phyloP scores from a whole-genome alignment of 1,284 basidiomycete species.

The Baeospora myosura region DNA sequence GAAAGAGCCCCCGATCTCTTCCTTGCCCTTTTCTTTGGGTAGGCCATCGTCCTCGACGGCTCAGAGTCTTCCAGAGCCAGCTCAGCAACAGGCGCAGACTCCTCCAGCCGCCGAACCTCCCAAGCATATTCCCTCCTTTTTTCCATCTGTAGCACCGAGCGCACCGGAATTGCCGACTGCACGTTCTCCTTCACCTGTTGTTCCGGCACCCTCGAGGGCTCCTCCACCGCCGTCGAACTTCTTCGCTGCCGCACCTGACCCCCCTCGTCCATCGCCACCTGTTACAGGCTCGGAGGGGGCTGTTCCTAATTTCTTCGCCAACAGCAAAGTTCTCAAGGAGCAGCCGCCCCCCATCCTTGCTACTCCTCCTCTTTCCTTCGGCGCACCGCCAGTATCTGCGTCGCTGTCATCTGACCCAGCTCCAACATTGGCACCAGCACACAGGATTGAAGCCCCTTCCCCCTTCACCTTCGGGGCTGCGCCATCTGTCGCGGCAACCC shows the following conservation, averaged over 20 bases:
- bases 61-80: no score
- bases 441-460: slow-evolving; percentile 2
- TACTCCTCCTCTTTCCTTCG: slow-evolving; percentile 11
- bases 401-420: slow-evolving; percentile 2
- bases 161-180: background rate
- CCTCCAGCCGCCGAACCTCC: slow-evolving; percentile 6
- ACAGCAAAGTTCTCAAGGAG: slow-evolving; percentile 9
- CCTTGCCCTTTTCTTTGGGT: slow-evolving; percentile 59
- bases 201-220: background rate
- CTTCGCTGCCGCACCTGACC: background rate
- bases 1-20: slow-evolving; percentile 57
- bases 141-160: background rate
- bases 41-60: slow-evolving; percentile 17
- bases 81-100: no score
- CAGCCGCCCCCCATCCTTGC: slow-evolving; percentile 7
- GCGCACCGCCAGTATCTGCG: slow-evolving; percentile 3
- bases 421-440: slow-evolving; percentile 5
- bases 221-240: background rate
- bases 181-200: background rate
- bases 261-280: background rate
- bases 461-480: slow-evolving; percentile 4
- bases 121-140: slow-evolving; percentile 11
- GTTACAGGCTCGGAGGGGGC: background rate
- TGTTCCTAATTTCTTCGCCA: slow-evolving; percentile 47
- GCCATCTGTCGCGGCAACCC: background rate